phyloP scores from a whole-genome alignment of 495 filamentous ascomycete genomes.

The Penicillium bovifimosum region DNA sequence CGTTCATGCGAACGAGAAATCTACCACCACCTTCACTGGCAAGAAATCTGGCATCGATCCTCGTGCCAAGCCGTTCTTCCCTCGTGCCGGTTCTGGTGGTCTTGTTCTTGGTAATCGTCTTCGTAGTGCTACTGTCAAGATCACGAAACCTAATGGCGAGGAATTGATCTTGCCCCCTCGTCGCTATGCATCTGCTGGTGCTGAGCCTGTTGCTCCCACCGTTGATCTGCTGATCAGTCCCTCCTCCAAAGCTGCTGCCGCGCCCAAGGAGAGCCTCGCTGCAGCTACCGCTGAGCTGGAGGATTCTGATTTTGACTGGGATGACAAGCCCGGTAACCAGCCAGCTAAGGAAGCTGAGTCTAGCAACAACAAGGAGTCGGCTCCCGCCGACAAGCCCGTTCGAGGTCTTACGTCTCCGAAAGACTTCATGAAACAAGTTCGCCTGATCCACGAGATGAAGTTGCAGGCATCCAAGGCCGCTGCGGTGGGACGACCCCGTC shows the following conservation, averaged over 20 bases:
- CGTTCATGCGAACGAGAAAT: too few relatives aligned
- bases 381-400: neutral
- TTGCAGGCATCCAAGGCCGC: neutral
- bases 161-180: too few relatives aligned
- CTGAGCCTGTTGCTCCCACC: too few relatives aligned
- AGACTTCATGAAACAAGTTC: neutral
- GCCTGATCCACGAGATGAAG: neutral
- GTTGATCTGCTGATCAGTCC: neutral
- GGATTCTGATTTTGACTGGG: neutral
- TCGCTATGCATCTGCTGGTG: too few relatives aligned
- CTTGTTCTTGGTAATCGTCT: too few relatives aligned
- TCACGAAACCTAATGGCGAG: too few relatives aligned
- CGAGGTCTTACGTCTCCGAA: neutral
- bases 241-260: neutral
- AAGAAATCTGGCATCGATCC: too few relatives aligned
- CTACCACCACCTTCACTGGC: too few relatives aligned
- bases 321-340: neutral
- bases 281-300: neutral
- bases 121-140: too few relatives aligned
- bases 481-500: constrained; percentile 10
- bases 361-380: neutral
- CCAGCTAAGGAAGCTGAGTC: neutral
- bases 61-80: too few relatives aligned
- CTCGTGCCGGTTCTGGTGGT: too few relatives aligned
- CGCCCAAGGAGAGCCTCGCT: neutral